Percentiles rank a stretch among this genome's conserved stretches.
Evolutionary conservation across 2,329 filamentous ascomycete genomes (phyloP).

Genomic region (Fusarium sp.): DNA sequence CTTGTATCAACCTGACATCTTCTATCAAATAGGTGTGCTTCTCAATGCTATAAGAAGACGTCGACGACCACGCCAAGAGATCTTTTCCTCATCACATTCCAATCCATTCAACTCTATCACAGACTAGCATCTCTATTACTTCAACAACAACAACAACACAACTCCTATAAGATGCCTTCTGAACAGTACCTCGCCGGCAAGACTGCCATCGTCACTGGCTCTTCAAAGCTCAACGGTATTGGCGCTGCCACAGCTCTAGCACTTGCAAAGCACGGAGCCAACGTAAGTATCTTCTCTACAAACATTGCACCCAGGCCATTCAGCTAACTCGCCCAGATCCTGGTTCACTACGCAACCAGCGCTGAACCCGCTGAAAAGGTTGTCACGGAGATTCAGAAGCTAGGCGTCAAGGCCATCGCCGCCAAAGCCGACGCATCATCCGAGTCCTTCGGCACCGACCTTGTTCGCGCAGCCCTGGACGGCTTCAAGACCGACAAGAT

Average conservation of each 20-base stretch:
- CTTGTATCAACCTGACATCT: too few relatives aligned
- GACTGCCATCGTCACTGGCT: slow-evolving; percentile 40
- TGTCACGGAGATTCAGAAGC: background rate
- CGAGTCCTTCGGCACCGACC: background rate
- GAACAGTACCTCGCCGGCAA: slow-evolving; percentile 42
- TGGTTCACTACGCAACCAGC: slow-evolving; percentile 8
- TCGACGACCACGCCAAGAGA: background rate
- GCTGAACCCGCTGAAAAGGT: background rate
- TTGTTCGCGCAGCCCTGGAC: background rate
- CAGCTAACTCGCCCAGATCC: background rate
- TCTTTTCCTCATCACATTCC: background rate
- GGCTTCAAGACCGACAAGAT: background rate
- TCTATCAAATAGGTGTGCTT: background rate
- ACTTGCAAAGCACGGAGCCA: slow-evolving; percentile 4
- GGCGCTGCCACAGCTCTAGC: slow-evolving; percentile 5
- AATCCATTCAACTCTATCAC: background rate
- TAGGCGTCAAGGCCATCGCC: background rate
- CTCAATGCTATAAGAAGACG: background rate
- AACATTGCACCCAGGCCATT: accelerated
- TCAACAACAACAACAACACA: background rate
- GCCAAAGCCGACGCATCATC: slow-evolving; percentile 6
- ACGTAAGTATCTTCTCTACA: background rate
- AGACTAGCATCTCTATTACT: background rate
- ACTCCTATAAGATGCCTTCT: slow-evolving; percentile 20
- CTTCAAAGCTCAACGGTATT: slow-evolving; percentile 13